Evolutionary conservation across 1,139 yeast genomes (phyloP), one percentile per base, ranked within the genome.

Genomic region (Kodamaea ohmeri): DNA sequence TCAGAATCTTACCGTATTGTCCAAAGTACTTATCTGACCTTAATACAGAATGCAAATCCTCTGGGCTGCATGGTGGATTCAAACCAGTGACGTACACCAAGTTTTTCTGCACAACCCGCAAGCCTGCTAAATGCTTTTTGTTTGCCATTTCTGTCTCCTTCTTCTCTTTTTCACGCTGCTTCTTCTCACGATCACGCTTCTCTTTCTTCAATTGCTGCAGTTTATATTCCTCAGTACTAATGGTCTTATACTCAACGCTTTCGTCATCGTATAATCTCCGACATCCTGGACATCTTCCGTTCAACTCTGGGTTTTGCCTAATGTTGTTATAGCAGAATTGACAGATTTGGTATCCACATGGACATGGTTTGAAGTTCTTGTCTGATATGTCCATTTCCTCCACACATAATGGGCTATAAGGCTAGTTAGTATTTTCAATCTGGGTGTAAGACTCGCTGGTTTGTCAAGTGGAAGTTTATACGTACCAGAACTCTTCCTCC

Each of bases 331-430:
- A 94, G 61, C 98, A 94, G 58, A 94, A 94, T 70, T 92, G 97
- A 63, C 99, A 94, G 43, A 92, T 87, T 58, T 94, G 98, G 58
- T 94, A 94, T 9, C 98, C 98, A 68, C 99, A 94, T 1, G 97
- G 98, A 71, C 99, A 94, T 5, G 99, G 99, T 61, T 85, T 88
- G 74, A 94, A 94, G 64, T 90, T 88, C 59, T 86, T 87, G 63
- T 94, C 98, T 14, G 96, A 84, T 32, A 90, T 80, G 62, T 92
- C 98, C 90, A 92, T 82, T 59, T 92, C 97, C 63, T 92, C 98
- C 56, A 89, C 94, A 70, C 98, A 92, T 47, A 92, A 76, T 43
- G 97, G 98, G 65, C 95, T 65, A 47, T 6, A 28, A 28, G 24
- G 57, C 56, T 59, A 59, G 63, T 58, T 54, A 26, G 19, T 26